phyloP scores from a whole-genome alignment of 1,284 basidiomycete genomes.

The Heliocybe sulcata region DNA sequence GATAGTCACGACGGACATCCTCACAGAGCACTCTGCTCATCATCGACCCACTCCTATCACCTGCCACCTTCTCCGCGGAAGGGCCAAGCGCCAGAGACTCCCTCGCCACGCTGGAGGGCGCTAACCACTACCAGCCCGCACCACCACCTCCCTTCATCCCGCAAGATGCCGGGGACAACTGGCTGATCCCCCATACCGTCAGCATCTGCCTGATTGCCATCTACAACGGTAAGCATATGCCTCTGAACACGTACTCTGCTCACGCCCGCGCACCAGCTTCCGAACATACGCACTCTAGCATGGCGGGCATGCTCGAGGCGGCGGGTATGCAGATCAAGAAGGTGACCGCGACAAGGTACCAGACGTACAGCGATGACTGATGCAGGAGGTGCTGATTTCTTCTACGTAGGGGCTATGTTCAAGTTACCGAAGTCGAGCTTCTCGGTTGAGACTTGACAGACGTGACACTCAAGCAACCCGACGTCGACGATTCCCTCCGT shows the following conservation, averaged over 20 bases:
- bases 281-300: background rate
- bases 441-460: background rate
- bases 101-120: background rate
- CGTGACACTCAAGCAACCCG: no score
- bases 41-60: background rate
- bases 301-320: background rate
- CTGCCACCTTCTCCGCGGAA: background rate
- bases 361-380: no score
- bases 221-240: background rate
- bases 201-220: background rate
- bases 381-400: no score
- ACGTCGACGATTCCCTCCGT: no score
- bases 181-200: background rate
- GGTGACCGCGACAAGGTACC: background rate
- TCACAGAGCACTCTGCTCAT: background rate
- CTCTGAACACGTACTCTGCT: no score
- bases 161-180: background rate
- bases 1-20: background rate
- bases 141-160: background rate
- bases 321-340: background rate
- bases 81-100: background rate
- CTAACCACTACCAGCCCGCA: background rate
- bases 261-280: background rate
- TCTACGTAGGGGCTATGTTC: background rate
- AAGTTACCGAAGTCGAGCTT: background rate